Base-by-base conservation (phyloP, 768 basidiomycete species). In the Mrakia frigida region DNA sequence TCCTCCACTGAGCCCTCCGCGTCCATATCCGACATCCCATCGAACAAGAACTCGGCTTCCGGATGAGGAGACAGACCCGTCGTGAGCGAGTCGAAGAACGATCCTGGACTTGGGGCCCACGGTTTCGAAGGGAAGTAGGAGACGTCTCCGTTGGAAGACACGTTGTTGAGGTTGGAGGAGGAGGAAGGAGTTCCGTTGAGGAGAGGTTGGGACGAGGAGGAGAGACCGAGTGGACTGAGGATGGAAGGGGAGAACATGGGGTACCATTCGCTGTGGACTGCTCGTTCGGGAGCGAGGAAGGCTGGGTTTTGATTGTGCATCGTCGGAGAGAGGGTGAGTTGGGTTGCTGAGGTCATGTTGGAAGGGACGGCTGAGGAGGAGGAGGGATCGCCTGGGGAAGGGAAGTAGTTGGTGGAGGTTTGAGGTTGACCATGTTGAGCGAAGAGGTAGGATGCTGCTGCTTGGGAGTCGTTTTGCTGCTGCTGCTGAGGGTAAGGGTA, bases 171-270 rank as follows among this genome's bases (percentile, higher is more conserved):
- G 43, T 9, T 7, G 43, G 43, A 46, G 43, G 43, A 18, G 43
- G n/a, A n/a, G n/a, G 46, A 50, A 14, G 46, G 46, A 50, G 56
- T 56, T 56, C 56, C 25, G 56, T 56, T 56, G 56, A 50, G 16
- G 46, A 43, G 43, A 14, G 16, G 43, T 14, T 14, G 61, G 7
- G 61, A 10, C 2, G 63, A 37, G 18, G 63, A 67, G 63, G 23
- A 33, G 63, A 37, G 35, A n/a, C 35, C 25, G 65, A 68, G 23
- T 3, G 65, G 65, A 41, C 35, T 68, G 37, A 68, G 35, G 65
- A 68, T 35, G 65, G 65, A 39, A 23, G 65, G 65, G 39, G 65
- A 68, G 39, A 68, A 68, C 65, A 68, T 68, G 39, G 65, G 65
- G 65, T 39, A 68, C 65, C 65, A 68, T 41, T 68, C 65, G 23